phyloP scores from a whole-genome alignment of 164 flowering plant species.

The Umbellularia californica region DNA sequence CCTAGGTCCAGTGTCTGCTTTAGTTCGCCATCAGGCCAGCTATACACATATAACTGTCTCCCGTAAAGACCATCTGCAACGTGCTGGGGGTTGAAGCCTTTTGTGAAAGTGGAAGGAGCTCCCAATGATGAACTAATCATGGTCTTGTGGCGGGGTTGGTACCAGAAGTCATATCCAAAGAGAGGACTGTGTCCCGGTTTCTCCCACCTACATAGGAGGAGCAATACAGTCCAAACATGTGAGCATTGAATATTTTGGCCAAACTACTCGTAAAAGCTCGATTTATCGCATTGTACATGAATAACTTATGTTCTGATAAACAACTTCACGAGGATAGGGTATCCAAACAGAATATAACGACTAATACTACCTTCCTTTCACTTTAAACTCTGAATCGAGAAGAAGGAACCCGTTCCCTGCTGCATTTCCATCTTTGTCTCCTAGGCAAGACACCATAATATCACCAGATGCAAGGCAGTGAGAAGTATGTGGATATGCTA shows the following conservation, averaged over 20 bases:
- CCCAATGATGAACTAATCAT: constrained; percentile 99
- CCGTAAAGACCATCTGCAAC: constrained; percentile 93
- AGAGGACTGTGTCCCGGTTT: constrained; percentile 89
- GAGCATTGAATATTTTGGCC: neutral
- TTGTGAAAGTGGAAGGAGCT: constrained; percentile 88
- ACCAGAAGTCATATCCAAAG: constrained; percentile 98
- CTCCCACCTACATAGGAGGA: constrained; percentile 68
- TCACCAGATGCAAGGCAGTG: constrained; percentile 99
- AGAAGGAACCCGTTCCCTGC: constrained; percentile 93
- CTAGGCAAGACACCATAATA: constrained; percentile 88
- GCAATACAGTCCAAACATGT: neutral
- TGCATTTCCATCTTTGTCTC: constrained; percentile 89
- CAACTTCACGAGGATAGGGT: neutral
- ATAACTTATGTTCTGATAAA: neutral
- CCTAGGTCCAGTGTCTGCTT: constrained; percentile 95
- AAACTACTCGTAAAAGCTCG: too few species aligned
- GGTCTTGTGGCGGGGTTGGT: constrained; percentile 87
- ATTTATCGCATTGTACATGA: too few species aligned
- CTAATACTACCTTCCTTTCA: constrained; percentile 89
- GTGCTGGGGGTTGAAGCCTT: constrained; percentile 84
- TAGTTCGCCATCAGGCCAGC: constrained; percentile 93
- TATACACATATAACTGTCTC: constrained; percentile 78
- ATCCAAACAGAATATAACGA: neutral
- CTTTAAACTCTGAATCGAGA: constrained; percentile 91
- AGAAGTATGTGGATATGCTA: constrained; percentile 93